Conservation (phyloP, 106 monocot genomes). For the Dendrobium officinale region DNA sequence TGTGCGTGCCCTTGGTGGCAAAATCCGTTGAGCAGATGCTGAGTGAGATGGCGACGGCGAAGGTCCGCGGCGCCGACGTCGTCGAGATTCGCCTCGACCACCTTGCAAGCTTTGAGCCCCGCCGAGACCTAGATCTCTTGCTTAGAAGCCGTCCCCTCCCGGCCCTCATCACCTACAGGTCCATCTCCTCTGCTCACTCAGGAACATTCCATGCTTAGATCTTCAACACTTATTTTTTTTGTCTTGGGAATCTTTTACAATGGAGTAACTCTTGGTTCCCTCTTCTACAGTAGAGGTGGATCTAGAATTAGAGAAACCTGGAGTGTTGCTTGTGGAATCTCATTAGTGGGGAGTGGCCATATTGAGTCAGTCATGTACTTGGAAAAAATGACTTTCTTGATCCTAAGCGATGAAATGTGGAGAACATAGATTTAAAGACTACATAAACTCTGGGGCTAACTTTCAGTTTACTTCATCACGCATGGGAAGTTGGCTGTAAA, state of each 20-base stretch:
- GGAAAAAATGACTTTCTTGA: neutral
- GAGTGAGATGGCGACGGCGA: slow-evolving; percentile 56
- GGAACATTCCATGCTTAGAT: neutral
- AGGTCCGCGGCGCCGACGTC: slow-evolving; percentile 62
- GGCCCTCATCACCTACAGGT: slow-evolving; percentile 82
- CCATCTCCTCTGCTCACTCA: neutral
- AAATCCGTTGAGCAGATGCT: slow-evolving; percentile 70
- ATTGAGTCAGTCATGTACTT: neutral
- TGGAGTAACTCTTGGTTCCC: neutral
- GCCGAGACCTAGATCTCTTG: slow-evolving; percentile 44
- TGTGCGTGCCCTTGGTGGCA: slow-evolving; percentile 80
- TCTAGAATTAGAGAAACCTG: neutral
- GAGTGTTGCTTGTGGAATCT: neutral
- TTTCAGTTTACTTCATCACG: neutral
- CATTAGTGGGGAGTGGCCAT: neutral
- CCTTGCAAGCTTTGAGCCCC: slow-evolving; percentile 50
- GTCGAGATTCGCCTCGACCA: slow-evolving; percentile 91
- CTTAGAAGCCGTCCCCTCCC: slow-evolving; percentile 58
- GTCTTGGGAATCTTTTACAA: neutral
- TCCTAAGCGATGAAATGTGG: neutral
- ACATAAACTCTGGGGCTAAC: neutral
- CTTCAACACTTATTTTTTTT: neutral
- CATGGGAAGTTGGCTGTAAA: too few relatives aligned
- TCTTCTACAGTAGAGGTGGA: neutral
- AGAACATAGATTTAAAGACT: neutral